Base-by-base conservation (phyloP, 75 land plant species). In the Adiantum capillusveneris region DNA sequence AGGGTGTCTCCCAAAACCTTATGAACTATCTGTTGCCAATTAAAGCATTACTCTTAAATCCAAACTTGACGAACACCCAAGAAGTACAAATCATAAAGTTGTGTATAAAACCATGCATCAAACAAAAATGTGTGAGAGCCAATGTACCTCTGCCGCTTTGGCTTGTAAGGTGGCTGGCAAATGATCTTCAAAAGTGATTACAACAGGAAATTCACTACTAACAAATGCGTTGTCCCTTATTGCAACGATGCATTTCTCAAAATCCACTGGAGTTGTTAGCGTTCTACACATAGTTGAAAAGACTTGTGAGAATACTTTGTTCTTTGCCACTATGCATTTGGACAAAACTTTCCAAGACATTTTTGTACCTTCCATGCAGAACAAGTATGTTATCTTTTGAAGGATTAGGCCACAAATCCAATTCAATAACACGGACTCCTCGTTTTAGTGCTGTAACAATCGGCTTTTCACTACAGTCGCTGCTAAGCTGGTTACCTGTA, bases 401-500 rank as follows among this genome's bases (percentile, higher is more conserved):
- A 16, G 66, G 50, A 66, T 87, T 76, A 0, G 96, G 96, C 96
- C 96, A 90, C 24, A 90, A 19, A 57, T 90, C 96, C 59, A 90
- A 64, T 53, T 90, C 96, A 45, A 90, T 82, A 0, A 65, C 96
- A 26, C 92, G 77, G 14, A 90, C 88, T n/a, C 96, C 96, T 66
- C 61, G 69, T 43, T 62, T 17, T 44, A 90, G 54, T 22, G 96
- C 92, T 34, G 66, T 65, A 36, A 81, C 74, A 21, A 90, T 75
- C 7, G 96, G 92, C 22, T 62, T 66, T 39, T 71, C 85, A 58
- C 96, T 90, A 63, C 85, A 73, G 45, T 78, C 81, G 56, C 96
- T 90, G 62, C 69, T 87, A 42, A 83, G 76, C 56, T 90, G 96
- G 49, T 90, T 90, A 0, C 96, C 96, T 11, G 96, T 90, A 56